Conservation (phyloP, 495 filamentous ascomycete genomes). For the Podospora conica region DNA sequence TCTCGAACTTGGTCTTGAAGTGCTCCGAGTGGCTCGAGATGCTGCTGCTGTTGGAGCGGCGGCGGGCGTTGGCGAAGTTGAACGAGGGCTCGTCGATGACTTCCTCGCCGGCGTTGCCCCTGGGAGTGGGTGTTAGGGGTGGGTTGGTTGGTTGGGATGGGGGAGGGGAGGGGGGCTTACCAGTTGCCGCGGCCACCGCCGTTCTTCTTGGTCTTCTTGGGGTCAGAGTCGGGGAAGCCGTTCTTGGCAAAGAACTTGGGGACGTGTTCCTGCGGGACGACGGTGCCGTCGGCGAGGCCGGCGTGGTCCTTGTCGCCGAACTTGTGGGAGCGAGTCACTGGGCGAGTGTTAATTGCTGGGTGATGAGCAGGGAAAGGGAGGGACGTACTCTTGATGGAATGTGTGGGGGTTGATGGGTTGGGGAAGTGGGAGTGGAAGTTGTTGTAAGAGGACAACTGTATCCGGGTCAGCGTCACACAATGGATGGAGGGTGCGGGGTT, state of each 20-base stretch:
- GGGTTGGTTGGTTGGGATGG: not conserved
- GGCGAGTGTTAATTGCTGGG: constrained; percentile 9
- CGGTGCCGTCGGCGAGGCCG: constrained; percentile 56
- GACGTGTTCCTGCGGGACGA: constrained; percentile 59
- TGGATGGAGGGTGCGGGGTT: not conserved
- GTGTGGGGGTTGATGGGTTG: not conserved
- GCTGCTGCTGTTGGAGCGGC: constrained; percentile 84
- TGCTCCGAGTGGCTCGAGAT: constrained; percentile 53
- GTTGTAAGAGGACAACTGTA: not conserved
- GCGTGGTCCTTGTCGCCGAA: constrained; percentile 80
- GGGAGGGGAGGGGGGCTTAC: constrained; percentile 40
- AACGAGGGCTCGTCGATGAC: constrained; percentile 65
- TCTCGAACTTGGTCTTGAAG: constrained; percentile 86
- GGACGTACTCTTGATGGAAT: constrained; percentile 28
- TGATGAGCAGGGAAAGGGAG: not conserved
- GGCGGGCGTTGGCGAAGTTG: constrained; percentile 77
- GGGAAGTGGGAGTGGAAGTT: not conserved
- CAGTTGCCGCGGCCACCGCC: constrained; percentile 91
- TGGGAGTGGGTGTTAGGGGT: constrained; percentile 28
- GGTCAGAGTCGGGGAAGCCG: constrained; percentile 73
- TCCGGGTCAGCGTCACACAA: constrained; percentile 2
- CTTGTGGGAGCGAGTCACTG: constrained; percentile 96
- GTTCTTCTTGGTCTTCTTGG: constrained; percentile 94
- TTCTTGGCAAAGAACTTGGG: constrained; percentile 90
- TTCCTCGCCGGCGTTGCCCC: constrained; percentile 81